Evolutionary conservation across 345 rosid genomes (phyloP).

Genomic region (Pistacia vera): DNA sequence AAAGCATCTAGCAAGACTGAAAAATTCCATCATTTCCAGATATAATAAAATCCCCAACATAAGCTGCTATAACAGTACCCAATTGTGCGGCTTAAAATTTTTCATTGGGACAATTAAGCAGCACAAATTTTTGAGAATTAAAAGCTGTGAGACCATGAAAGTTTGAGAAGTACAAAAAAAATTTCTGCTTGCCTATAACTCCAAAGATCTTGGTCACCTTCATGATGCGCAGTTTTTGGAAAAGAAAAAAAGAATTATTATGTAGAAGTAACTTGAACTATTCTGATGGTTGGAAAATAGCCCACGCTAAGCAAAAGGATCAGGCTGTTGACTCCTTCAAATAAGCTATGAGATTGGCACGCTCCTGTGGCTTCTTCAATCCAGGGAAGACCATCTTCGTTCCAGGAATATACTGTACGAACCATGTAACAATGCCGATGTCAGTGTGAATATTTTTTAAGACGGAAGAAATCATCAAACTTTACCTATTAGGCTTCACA

Average conservation of each 20-base stretch:
- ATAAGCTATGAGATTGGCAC: constrained; percentile 77
- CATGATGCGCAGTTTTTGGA: background rate
- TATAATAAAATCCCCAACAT: too few relatives aligned
- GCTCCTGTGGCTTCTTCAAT: constrained; percentile 80
- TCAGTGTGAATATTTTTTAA: background rate
- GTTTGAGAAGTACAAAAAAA: too few relatives aligned
- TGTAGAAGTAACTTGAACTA: background rate
- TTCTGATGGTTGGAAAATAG: constrained; percentile 11
- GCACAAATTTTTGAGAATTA: too few relatives aligned
- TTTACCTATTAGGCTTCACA: background rate
- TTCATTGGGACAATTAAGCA: too few relatives aligned
- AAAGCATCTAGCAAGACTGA: too few relatives aligned
- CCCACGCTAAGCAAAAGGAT: background rate
- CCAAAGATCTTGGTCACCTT: background rate
- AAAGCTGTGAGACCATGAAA: too few relatives aligned
- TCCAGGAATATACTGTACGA: constrained; percentile 70
- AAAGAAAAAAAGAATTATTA: background rate
- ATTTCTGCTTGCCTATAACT: too few relatives aligned
- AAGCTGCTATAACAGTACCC: too few relatives aligned
- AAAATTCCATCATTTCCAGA: too few relatives aligned
- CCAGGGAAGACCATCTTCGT: constrained; percentile 92
- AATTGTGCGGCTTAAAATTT: too few relatives aligned
- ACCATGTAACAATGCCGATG: background rate
- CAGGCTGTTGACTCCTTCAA: constrained; percentile 69
- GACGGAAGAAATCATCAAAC: too few relatives aligned